phyloP scores from a whole-genome alignment of 495 filamentous ascomycete genomes.

The Letharia lupina region DNA sequence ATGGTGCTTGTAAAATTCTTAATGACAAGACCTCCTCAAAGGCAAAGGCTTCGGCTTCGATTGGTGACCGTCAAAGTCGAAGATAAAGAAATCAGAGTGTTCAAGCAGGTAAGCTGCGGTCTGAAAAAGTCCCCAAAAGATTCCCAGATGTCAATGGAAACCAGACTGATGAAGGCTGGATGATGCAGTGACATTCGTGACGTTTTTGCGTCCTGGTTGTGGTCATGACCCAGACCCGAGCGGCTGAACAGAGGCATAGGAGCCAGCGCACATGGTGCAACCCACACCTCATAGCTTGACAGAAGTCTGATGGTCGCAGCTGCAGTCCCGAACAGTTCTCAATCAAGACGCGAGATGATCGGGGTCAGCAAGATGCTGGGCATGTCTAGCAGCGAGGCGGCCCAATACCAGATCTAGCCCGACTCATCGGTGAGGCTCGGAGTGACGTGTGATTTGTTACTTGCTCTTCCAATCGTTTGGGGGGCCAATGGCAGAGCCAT shows the following conservation, averaged over 20 bases:
- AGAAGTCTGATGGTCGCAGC: neutral
- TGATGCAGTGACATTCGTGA: neutral
- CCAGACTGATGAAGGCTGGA: neutral
- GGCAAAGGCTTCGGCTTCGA: neutral
- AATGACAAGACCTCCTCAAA: neutral
- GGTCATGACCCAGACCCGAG: too few relatives aligned
- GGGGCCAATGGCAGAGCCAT: too few relatives aligned
- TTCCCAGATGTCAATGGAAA: neutral
- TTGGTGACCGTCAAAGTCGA: neutral
- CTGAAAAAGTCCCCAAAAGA: neutral
- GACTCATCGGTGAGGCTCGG: too few relatives aligned
- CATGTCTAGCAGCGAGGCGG: too few relatives aligned
- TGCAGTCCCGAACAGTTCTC: neutral
- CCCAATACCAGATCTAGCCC: too few relatives aligned
- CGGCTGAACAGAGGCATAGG: too few relatives aligned
- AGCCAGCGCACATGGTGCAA: neutral
- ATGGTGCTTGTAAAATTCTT: neutral
- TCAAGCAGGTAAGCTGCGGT: neutral
- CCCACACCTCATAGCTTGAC: neutral
- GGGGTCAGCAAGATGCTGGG: neutral
- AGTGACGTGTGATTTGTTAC: too few relatives aligned
- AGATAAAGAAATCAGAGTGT: too few relatives aligned
- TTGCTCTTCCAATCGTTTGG: too few relatives aligned
- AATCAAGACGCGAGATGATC: neutral
- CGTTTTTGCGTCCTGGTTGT: neutral